phyloP scores from a whole-genome alignment of 768 basidiomycete species.

The Lactarius akahatsu region DNA sequence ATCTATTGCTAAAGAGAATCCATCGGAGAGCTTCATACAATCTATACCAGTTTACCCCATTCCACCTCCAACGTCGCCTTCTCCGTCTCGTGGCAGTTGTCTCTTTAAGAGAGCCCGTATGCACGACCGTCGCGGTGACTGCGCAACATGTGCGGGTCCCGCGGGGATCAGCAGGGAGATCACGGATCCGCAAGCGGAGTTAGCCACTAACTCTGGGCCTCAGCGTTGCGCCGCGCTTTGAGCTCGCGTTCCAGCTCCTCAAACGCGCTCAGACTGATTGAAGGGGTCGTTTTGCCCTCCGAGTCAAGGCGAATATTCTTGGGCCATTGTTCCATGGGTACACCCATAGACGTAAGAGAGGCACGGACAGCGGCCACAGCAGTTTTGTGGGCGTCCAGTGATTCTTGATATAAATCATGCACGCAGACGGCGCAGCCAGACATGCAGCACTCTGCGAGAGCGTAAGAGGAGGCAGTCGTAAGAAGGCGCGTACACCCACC shows the following conservation, averaged over 20 bases:
- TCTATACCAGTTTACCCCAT: constrained; percentile 27
- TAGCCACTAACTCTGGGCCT: constrained; percentile 23
- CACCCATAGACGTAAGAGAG: constrained; percentile 46
- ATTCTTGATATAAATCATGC: constrained; percentile 83
- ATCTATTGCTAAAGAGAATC: constrained; percentile 47
- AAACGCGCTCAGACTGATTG: constrained; percentile 57
- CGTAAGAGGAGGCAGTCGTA: not conserved
- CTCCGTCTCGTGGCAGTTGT: not conserved
- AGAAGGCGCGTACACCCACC: constrained; percentile 43
- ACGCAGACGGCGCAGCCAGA: constrained; percentile 92
- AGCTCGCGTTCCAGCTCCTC: constrained; percentile 66
- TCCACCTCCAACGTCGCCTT: not conserved
- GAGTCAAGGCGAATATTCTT: constrained; percentile 39
- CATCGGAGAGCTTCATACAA: constrained; percentile 49
- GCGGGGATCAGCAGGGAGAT: constrained; percentile 17
- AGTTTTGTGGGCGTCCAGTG: constrained; percentile 58
- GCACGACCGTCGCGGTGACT: not conserved
- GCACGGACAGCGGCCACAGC: constrained; percentile 51
- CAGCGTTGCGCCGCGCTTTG: constrained; percentile 44
- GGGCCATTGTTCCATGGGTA: constrained; percentile 71
- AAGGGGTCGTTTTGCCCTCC: constrained; percentile 31
- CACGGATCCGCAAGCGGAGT: constrained; percentile 9
- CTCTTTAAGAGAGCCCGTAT: not conserved
- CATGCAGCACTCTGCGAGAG: constrained; percentile 84
- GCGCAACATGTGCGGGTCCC: constrained; percentile 5